phyloP scores from a whole-genome alignment of 345 rosid species.

The Camelina sativa region DNA sequence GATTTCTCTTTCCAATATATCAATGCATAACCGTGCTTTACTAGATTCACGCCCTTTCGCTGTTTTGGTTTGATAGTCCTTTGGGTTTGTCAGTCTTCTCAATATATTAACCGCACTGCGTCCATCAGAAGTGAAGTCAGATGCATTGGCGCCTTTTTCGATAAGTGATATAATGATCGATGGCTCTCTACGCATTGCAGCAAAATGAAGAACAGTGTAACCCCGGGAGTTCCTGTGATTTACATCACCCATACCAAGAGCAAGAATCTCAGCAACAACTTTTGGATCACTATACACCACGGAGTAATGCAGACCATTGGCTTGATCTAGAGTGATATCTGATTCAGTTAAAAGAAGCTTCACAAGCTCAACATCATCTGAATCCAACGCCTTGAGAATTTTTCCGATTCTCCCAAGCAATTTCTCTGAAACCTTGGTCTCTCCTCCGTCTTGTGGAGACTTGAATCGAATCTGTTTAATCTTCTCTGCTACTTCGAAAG shows the following conservation, averaged over 20 bases:
- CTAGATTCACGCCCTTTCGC: slow-evolving; percentile 81
- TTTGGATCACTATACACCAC: slow-evolving; percentile 92
- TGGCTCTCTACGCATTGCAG: slow-evolving; percentile 90
- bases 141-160: slow-evolving; percentile 77
- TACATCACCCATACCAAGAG: slow-evolving; percentile 69
- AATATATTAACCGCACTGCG: slow-evolving; percentile 81
- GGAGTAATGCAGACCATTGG: slow-evolving; percentile 89
- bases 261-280: slow-evolving; percentile 79
- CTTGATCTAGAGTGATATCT: slow-evolving; percentile 70
- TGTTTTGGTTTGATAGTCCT: slow-evolving; percentile 74
- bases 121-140: slow-evolving; percentile 72
- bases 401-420: slow-evolving; percentile 67
- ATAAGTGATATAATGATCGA: slow-evolving; percentile 72
- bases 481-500: slow-evolving; percentile 63
- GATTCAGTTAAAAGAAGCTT: slow-evolving; percentile 85
- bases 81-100: slow-evolving; percentile 81
- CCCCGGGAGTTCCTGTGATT: slow-evolving; percentile 75
- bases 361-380: slow-evolving; percentile 95
- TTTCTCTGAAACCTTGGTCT: slow-evolving; percentile 51
- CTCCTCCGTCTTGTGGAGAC: slow-evolving; percentile 48
- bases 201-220: slow-evolving; percentile 89
- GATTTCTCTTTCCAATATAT: slow-evolving; percentile 90
- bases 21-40: slow-evolving; percentile 78
- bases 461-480: slow-evolving; percentile 57
- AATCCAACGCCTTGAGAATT: slow-evolving; percentile 89